Evolutionary conservation across 2,329 filamentous ascomycete genomes (phyloP).

Genomic region (Trichoderma koningiopsis): DNA sequence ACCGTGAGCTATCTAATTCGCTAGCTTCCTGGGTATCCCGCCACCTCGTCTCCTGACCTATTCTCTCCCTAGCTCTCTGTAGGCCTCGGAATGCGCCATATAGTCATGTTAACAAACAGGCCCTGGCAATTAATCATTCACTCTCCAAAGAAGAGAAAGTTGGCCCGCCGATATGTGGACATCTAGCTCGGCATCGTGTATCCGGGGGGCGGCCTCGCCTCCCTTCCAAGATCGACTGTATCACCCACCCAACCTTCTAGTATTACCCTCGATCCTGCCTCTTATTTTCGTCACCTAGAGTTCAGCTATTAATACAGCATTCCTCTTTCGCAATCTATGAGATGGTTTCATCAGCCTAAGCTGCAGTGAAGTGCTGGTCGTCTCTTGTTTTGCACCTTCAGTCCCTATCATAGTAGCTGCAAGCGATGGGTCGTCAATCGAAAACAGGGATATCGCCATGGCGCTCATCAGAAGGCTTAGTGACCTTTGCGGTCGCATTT

Average conservation of each 20-base stretch:
- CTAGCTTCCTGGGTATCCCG: neutral
- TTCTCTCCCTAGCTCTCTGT: neutral
- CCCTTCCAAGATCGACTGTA: neutral
- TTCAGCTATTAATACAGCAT: neutral
- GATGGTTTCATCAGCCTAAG: no score
- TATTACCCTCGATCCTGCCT: neutral
- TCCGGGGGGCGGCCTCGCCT: neutral
- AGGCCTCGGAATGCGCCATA: neutral
- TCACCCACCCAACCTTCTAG: slow-evolving; percentile 1
- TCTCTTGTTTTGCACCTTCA: neutral
- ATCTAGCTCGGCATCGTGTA: neutral
- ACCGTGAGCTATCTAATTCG: neutral
- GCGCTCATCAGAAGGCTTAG: slow-evolving; percentile 17
- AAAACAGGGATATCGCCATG: neutral
- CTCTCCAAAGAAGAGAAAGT: neutral
- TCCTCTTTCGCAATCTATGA: neutral
- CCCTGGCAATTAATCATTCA: neutral
- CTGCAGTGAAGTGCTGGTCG: neutral
- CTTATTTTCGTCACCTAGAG: neutral
- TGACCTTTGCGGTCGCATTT: slow-evolving; percentile 22
- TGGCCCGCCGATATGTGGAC: neutral
- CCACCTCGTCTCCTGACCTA: neutral
- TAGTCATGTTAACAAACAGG: neutral
- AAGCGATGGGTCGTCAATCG: slow-evolving; percentile 1
- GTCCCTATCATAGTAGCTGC: neutral